These are phyloP conservation scores for Mortierella hygrophila DNA, from an alignment of 192 early-diverging fungal genomes.

Conservation along the genomic window DNA sequence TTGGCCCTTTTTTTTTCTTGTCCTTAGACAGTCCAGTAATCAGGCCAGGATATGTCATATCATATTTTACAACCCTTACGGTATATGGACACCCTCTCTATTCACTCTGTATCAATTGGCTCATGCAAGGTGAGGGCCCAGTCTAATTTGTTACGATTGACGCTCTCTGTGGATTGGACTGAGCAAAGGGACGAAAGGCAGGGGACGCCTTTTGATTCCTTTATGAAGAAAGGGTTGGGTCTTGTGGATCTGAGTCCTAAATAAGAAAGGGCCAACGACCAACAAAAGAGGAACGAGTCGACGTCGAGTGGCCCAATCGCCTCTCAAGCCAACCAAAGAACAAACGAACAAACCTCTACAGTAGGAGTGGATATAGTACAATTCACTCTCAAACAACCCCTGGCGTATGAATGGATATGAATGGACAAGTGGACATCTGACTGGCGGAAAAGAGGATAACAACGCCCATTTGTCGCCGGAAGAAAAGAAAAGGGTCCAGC, in stretches of 20 bases:
- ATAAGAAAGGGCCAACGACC: not conserved
- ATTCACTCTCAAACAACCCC: not conserved
- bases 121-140: not conserved
- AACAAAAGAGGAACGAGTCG: conserved; percentile 2
- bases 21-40: not conserved
- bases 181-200: not conserved
- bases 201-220: not conserved
- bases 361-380: not conserved
- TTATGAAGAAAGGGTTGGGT: not conserved
- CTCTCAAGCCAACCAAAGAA: not conserved
- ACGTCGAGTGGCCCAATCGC: not conserved
- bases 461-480: not conserved
- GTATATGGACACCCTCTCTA: not conserved
- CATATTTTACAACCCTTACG: not conserved
- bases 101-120: not conserved
- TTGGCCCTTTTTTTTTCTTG: not conserved
- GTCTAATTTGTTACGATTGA: not conserved
- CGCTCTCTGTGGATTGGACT: not conserved
- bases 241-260: not conserved
- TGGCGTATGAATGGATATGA: not conserved
- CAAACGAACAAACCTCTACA: not conserved
- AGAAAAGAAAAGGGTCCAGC: not conserved
- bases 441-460: not conserved
- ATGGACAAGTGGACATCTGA: not conserved
- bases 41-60: not conserved